phyloP scores from a whole-genome alignment of 768 basidiomycete species.

The Russula griseocarnosa region DNA sequence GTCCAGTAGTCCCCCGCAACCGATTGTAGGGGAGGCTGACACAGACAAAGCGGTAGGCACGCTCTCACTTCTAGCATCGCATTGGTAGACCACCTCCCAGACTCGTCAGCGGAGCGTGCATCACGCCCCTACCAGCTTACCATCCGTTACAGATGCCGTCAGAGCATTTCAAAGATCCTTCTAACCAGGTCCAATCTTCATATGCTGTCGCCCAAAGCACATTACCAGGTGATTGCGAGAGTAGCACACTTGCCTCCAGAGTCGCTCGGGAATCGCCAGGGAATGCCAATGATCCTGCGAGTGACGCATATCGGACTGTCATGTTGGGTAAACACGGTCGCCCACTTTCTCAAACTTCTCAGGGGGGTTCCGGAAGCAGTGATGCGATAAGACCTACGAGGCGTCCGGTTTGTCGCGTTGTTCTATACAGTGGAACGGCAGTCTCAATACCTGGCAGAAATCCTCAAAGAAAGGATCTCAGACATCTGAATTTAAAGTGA shows the following conservation, averaged over 20 bases:
- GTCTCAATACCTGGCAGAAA: constrained; percentile 14
- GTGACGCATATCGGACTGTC: background rate
- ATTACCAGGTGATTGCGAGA: constrained; percentile 2
- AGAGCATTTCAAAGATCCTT: background rate
- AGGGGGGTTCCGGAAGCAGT: background rate
- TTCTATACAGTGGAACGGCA: background rate
- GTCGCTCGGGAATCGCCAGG: background rate
- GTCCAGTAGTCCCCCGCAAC: constrained; percentile 31
- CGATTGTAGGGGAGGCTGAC: constrained; percentile 26
- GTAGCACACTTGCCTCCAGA: background rate
- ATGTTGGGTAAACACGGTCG: constrained; percentile 22
- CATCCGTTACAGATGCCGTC: constrained; percentile 3
- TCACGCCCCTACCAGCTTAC: background rate
- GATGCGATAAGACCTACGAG: constrained; percentile 14
- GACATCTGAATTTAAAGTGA: constrained; percentile 17
- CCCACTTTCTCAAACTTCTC: constrained; percentile 38
- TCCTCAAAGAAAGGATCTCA: constrained; percentile 12
- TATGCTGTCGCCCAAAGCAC: background rate
- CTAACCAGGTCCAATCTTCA: constrained; percentile 8
- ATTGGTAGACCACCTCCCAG: constrained; percentile 1
- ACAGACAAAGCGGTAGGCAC: constrained; percentile 30
- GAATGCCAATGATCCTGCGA: background rate
- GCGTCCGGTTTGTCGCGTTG: constrained; percentile 15
- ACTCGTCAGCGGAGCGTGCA: background rate
- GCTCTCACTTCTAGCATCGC: background rate